phyloP scores from a whole-genome alignment of 768 basidiomycete species.

The Tephrocybe sp. region DNA sequence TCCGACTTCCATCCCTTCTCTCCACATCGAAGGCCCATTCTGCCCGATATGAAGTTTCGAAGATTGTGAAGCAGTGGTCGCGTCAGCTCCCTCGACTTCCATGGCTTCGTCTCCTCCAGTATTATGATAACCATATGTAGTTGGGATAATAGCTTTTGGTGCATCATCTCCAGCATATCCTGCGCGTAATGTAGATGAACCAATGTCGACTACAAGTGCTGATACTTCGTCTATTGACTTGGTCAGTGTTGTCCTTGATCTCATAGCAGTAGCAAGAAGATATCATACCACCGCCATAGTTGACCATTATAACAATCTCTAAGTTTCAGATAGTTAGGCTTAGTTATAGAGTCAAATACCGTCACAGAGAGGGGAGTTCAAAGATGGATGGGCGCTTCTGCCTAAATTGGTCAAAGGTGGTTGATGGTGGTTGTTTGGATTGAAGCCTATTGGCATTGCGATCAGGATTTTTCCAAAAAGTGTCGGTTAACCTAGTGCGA shows the following conservation, averaged over 20 bases:
- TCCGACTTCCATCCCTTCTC: conserved; percentile 83
- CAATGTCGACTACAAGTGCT: conserved; percentile 94
- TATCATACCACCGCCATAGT: conserved; percentile 80
- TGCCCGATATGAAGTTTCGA: conserved; percentile 81
- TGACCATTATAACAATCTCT: conserved; percentile 55
- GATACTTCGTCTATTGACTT: conserved; percentile 84
- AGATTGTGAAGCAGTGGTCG: conserved; percentile 36
- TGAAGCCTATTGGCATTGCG: conserved; percentile 22
- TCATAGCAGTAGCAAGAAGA: background rate
- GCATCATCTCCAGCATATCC: conserved; percentile 98
- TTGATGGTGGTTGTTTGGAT: conserved; percentile 29
- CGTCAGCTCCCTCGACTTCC: conserved; percentile 40
- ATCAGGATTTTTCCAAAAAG: conserved; percentile 23
- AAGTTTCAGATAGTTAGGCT: too few species aligned
- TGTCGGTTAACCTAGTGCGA: conserved; percentile 9
- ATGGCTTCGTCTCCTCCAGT: conserved; percentile 54
- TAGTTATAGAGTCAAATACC: too few species aligned
- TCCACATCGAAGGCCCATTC: conserved; percentile 87
- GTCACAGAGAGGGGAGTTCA: background rate
- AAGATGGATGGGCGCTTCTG: background rate
- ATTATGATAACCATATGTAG: conserved; percentile 78
- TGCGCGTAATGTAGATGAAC: conserved; percentile 84
- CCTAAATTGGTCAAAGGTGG: conserved; percentile 6
- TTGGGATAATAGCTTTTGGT: conserved; percentile 89
- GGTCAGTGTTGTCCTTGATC: conserved; percentile 7